Percentiles rank a stretch among this genome's conserved stretches.
phyloP scores from a whole-genome alignment of 495 filamentous ascomycete species.

The Penicillium canariense region DNA sequence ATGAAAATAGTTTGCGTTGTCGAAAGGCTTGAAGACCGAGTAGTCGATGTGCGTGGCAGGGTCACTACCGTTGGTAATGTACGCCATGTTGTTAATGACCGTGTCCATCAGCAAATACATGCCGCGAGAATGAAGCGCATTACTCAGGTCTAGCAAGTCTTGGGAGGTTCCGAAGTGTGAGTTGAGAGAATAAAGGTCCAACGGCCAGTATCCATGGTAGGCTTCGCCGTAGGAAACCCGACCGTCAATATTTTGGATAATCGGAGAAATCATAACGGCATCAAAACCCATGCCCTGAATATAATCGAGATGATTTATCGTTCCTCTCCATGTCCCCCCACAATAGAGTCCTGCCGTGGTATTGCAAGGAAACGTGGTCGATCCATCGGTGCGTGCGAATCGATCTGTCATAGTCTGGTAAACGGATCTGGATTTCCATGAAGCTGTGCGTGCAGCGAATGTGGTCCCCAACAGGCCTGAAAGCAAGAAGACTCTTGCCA shows the following conservation, averaged over 20 bases:
- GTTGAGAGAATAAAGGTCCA: slow-evolving; percentile 65
- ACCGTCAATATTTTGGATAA: slow-evolving; percentile 59
- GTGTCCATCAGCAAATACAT: slow-evolving; percentile 78
- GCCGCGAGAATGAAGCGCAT: slow-evolving; percentile 56
- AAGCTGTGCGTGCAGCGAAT: slow-evolving; percentile 24
- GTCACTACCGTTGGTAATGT: slow-evolving; percentile 42
- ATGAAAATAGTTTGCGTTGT: slow-evolving; percentile 62
- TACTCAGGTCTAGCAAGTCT: slow-evolving; percentile 62
- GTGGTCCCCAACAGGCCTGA: slow-evolving; percentile 4
- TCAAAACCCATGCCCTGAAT: slow-evolving; percentile 79
- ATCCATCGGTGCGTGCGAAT: slow-evolving; percentile 66
- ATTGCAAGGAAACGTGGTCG: slow-evolving; percentile 48
- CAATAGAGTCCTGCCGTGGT: slow-evolving; percentile 57
- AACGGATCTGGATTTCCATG: slow-evolving; percentile 62
- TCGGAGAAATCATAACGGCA: slow-evolving; percentile 79
- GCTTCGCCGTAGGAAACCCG: slow-evolving; percentile 50
- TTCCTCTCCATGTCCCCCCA: slow-evolving; percentile 72
- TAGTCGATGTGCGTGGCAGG: slow-evolving; percentile 62
- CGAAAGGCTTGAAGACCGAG: slow-evolving; percentile 61
- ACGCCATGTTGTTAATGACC: slow-evolving; percentile 74
- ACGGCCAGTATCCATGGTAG: slow-evolving; percentile 76
- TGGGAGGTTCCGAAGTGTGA: slow-evolving; percentile 61
- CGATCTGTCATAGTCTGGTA: slow-evolving; percentile 78
- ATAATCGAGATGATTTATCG: slow-evolving; percentile 56
- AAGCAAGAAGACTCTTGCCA: not conserved